These are phyloP conservation scores for Mycothermus thermophilus DNA, from an alignment of 495 filamentous ascomycete genomes.

Conservation along the genomic window DNA sequence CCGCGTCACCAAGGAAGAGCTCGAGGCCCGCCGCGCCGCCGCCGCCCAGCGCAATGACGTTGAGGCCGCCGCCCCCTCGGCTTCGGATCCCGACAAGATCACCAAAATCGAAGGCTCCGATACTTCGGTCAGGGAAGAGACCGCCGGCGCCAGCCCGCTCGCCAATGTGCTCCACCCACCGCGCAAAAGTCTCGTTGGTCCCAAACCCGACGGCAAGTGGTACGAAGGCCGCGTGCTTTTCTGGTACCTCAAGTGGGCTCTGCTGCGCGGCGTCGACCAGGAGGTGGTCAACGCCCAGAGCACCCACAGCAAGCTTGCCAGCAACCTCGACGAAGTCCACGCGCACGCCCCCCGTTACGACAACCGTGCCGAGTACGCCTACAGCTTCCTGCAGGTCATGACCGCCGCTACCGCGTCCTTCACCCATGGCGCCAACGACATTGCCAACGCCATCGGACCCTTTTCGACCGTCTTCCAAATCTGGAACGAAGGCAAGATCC, in stretches of 20 bases:
- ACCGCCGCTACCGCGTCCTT: constrained; percentile 64
- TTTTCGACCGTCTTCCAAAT: constrained; percentile 55
- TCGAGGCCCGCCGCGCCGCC: constrained; percentile 22
- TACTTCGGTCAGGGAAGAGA: background rate
- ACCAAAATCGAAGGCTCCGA: constrained; percentile 6
- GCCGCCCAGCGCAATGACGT: constrained; percentile 9
- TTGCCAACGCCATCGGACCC: constrained; percentile 62
- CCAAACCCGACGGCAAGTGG: constrained; percentile 24
- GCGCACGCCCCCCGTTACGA: constrained; percentile 54
- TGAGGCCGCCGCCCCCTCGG: constrained; percentile 2
- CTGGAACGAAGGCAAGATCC: constrained; percentile 40
- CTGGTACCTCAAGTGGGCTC: constrained; percentile 30
- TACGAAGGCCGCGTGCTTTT: constrained; percentile 27
- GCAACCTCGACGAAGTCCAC: constrained; percentile 42
- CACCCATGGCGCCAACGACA: constrained; percentile 69
- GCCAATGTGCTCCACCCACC: background rate
- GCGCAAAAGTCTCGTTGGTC: constrained; percentile 19
- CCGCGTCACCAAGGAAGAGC: constrained; percentile 32
- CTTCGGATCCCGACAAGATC: constrained; percentile 6
- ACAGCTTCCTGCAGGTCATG: constrained; percentile 59
- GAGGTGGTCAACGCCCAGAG: constrained; percentile 40
- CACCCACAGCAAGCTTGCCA: constrained; percentile 18
- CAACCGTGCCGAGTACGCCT: constrained; percentile 64
- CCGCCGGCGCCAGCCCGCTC: background rate
- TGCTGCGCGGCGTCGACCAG: constrained; percentile 46